A percentile compares a stretch with the other conserved stretches of the same genome.
Evolutionary conservation across 176 grass and related monocot species (phyloP).

Genomic region (Eleusine indica): DNA sequence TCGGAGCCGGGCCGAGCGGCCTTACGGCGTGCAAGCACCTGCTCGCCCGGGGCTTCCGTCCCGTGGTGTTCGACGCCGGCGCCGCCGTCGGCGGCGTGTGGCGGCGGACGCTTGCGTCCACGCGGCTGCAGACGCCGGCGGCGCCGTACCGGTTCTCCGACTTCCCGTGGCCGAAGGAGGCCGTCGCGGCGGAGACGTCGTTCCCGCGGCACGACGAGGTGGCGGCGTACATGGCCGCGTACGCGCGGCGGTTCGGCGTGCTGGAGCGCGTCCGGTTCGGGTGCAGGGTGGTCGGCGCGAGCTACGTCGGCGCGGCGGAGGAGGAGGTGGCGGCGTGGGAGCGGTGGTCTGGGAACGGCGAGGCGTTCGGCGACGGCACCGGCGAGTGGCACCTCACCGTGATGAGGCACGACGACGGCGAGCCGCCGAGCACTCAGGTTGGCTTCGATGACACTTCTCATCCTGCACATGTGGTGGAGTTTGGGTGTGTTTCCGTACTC

Average conservation of each 20-base stretch:
- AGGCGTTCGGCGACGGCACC: constrained; percentile 53
- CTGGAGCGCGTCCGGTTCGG: constrained; percentile 48
- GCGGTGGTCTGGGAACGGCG: constrained; percentile 58
- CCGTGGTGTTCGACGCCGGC: constrained; percentile 54
- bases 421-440: constrained; percentile 15
- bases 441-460: not conserved
- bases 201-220: constrained; percentile 52
- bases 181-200: not conserved
- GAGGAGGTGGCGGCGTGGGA: constrained; percentile 55
- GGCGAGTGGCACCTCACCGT: constrained; percentile 38
- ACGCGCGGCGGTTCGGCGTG: constrained; percentile 56
- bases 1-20: constrained; percentile 67
- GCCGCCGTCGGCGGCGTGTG: constrained; percentile 56
- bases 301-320: constrained; percentile 41
- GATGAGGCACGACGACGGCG: constrained; percentile 3
- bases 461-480: not conserved
- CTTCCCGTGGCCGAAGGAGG: constrained; percentile 53
- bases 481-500: not conserved
- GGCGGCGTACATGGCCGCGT: constrained; percentile 48
- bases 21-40: constrained; percentile 64
- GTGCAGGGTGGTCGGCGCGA: constrained; percentile 36
- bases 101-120: constrained; percentile 55
- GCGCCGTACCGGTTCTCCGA: constrained; percentile 59
- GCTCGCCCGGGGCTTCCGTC: constrained; percentile 52
- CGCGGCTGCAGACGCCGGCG: constrained; percentile 57